These are phyloP conservation scores for Haplosporangium gracile DNA, from an alignment of 192 early-diverging fungal species.

Conservation along the genomic window DNA sequence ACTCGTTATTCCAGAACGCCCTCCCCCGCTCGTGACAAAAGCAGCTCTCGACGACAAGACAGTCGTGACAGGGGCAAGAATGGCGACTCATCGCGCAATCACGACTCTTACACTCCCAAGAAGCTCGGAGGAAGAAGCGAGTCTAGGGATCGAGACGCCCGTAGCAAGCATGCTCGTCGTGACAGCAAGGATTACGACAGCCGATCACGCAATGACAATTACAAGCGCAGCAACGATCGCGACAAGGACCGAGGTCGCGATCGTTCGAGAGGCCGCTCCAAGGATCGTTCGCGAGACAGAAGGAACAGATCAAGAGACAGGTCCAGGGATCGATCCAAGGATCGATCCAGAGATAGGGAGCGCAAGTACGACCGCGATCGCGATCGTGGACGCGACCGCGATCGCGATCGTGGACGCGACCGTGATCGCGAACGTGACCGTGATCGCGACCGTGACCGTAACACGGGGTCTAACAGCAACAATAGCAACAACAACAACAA, in stretches of 20 bases:
- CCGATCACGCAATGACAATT: neutral
- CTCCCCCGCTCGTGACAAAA: neutral
- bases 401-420: neutral
- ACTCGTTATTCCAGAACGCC: neutral
- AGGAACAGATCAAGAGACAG: neutral
- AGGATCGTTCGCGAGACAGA: neutral
- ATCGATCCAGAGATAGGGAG: constrained; percentile 1
- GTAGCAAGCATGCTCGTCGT: neutral
- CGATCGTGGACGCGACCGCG: neutral
- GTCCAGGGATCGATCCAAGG: neutral
- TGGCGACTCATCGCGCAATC: neutral
- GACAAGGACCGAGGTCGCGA: neutral
- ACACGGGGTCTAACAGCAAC: neutral
- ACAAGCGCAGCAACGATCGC: neutral
- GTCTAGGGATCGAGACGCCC: constrained; percentile 12
- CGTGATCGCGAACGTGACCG: neutral
- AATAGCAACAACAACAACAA: neutral
- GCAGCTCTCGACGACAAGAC: neutral
- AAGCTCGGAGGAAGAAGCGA: constrained; percentile 2
- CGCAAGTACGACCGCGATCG: constrained; percentile 7
- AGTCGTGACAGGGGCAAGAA: neutral
- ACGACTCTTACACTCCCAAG: neutral
- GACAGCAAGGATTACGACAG: constrained; percentile 6
- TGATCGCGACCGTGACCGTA: neutral
- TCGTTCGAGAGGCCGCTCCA: neutral